phyloP scores from a whole-genome alignment of 1,139 yeast genomes.

The Kodamaea plutei region DNA sequence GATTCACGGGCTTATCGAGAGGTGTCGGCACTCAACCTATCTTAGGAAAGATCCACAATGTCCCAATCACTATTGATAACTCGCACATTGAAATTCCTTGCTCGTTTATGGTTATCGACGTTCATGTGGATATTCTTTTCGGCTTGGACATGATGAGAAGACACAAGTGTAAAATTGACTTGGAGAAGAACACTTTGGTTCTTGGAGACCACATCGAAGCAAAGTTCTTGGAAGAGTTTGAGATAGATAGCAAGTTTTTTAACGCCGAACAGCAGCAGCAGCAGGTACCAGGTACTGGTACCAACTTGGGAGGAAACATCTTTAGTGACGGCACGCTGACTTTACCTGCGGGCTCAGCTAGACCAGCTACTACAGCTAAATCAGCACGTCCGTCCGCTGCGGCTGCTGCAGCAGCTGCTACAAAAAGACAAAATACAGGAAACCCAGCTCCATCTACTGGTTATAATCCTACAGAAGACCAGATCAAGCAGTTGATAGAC shows the following conservation, averaged over 20 bases:
- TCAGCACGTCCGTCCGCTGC: conserved; percentile 14
- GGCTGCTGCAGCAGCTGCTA: conserved; percentile 27
- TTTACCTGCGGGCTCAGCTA: conserved; percentile 3
- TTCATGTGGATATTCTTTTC: conserved; percentile 62
- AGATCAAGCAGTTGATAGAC: conserved; percentile 51
- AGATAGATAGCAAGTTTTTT: conserved; percentile 46
- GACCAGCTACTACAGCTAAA: conserved; percentile 7
- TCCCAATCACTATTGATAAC: conserved; percentile 74
- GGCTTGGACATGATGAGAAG: conserved; percentile 83
- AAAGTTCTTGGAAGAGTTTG: conserved; percentile 68
- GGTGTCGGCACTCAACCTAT: conserved; percentile 88
- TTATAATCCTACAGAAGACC: conserved; percentile 34
- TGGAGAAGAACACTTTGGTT: conserved; percentile 59
- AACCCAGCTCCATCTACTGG: conserved; percentile 2
- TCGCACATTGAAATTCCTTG: conserved; percentile 57
- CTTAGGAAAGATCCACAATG: conserved; percentile 83
- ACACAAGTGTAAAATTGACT: conserved; percentile 79
- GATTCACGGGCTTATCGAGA: conserved; percentile 77
- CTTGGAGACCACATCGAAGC: conserved; percentile 71
- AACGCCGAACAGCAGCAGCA: background rate
- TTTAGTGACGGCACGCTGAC: conserved; percentile 20
- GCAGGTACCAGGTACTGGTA: conserved; percentile 7
- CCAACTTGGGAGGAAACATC: conserved; percentile 35
- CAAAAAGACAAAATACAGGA: conserved; percentile 22
- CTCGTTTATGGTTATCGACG: conserved; percentile 76